Base-by-base conservation (phyloP, 2,329 filamentous ascomycete genomes). In the Fusarium tuaranense region DNA sequence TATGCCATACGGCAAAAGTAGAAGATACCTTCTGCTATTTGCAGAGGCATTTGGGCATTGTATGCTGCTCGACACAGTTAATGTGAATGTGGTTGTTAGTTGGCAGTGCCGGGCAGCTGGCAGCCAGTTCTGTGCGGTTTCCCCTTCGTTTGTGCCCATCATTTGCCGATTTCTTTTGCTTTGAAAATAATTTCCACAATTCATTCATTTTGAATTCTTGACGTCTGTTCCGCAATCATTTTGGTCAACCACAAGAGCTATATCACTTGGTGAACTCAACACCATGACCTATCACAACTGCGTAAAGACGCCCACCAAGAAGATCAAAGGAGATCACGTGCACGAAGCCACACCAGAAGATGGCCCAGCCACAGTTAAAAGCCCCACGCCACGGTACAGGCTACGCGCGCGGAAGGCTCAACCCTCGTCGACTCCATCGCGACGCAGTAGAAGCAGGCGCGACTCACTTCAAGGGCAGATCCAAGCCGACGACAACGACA, bases 371-470 rank as follows among this genome's bases (percentile, higher is more conserved):
- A 75, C 76, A 66, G 34, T 48, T 34, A 51, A 44, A 58, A 57
- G 64, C 63, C 55, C 72, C 46, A 69, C 76, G 73, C 71, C 73
- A 74, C 75, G 69, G 38, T 76, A 78, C 63, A 64, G 70, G 62
- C 71, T 79, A 67, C 76, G 77, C 67, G 73, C 76, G 72, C 78
- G 76, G 61, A 75, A 75, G 74, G 69, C 64, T 72, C 68, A 73
- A 70, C 59, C 62, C 48, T 75, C 67, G 32, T 71, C 72, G 51
- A 75, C 73, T 65, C 70, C 70, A 75, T 67, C 69, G 73, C 73
- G 73, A 74, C 73, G 62, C 60, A 73, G 38, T 57, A 60, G 44
- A 59, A 73, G 38, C 63, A 60, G 53, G 64, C 51, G 65, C 63
- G 63, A 53, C 53, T 22, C 39, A 57, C 18, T 58, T 18, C 65